Percentiles rank a stretch among this genome's conserved stretches.
Evolutionary conservation across 495 filamentous ascomycete genomes (phyloP).

Genomic region (Elasticomyces elasticus): DNA sequence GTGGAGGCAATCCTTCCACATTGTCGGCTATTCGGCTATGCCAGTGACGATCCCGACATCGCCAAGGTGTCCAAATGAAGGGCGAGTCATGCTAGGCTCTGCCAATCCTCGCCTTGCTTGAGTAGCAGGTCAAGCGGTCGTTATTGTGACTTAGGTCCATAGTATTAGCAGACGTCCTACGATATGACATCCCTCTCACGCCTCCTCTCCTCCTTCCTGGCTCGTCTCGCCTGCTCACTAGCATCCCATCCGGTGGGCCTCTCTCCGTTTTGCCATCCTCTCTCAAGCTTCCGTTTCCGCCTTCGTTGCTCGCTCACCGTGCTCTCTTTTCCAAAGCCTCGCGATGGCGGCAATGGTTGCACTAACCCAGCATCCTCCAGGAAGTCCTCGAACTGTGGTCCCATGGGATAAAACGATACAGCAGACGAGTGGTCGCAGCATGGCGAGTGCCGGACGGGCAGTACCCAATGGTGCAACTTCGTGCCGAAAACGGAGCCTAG

Average conservation of each 20-base stretch:
- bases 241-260: conserved; percentile 16
- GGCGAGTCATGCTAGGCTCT: too few relatives aligned
- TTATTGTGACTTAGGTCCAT: neutral
- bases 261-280: conserved; percentile 21
- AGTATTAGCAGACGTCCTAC: neutral
- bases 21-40: too few relatives aligned
- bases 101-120: too few relatives aligned
- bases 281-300: conserved; percentile 8
- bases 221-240: conserved; percentile 14
- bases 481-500: conserved; percentile 18
- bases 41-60: too few relatives aligned
- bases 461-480: conserved; percentile 19
- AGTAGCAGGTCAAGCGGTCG: too few relatives aligned
- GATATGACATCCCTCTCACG: neutral
- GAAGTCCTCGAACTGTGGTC: conserved; percentile 18
- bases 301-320: neutral
- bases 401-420: conserved; percentile 14
- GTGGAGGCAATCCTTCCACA: too few relatives aligned
- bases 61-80: too few relatives aligned
- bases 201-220: neutral
- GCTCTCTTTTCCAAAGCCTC: neutral
- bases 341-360: neutral
- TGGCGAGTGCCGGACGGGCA: conserved; percentile 22
- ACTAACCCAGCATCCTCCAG: conserved; percentile 16
- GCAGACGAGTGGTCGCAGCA: conserved; percentile 19